phyloP scores from a whole-genome alignment of 2,329 filamentous ascomycete species.

The Xylaria digitata region DNA sequence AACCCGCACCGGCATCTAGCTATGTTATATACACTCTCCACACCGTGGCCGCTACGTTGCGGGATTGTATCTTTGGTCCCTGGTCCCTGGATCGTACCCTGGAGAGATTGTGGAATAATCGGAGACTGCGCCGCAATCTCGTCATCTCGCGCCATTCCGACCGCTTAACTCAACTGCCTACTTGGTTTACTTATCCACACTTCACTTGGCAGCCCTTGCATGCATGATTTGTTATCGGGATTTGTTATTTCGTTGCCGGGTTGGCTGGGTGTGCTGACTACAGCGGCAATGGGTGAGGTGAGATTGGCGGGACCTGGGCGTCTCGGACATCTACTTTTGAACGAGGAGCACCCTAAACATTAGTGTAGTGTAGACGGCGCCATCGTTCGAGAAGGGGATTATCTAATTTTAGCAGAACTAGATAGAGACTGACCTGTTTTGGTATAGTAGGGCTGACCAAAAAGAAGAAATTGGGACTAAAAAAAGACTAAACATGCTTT shows the following conservation, averaged over 20 bases:
- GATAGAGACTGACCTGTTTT: conserved; percentile 3
- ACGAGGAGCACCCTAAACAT: conserved; percentile 1
- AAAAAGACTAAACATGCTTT: conserved; percentile 17
- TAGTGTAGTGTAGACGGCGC: background rate
- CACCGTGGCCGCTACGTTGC: conserved; percentile 5
- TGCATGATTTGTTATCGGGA: conserved; percentile 31
- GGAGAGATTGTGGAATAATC: conserved; percentile 4
- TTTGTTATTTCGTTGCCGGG: conserved; percentile 37
- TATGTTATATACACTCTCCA: conserved; percentile 34
- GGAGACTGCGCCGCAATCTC: conserved; percentile 13
- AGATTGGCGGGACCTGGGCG: conserved; percentile 12
- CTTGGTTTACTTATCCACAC: conserved; percentile 7
- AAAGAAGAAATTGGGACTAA: background rate
- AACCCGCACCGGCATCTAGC: conserved; percentile 18
- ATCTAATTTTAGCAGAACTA: conserved; percentile 32
- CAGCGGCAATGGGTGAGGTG: conserved; percentile 27
- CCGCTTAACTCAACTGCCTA: conserved; percentile 25
- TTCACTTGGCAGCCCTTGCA: conserved; percentile 12
- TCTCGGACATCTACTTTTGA: conserved; percentile 9
- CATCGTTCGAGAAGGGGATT: conserved; percentile 9
- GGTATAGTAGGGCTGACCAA: conserved; percentile 16
- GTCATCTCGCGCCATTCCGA: conserved; percentile 33
- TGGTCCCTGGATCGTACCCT: background rate
- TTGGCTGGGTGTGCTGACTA: conserved; percentile 27
- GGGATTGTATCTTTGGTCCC: conserved; percentile 17